Base-by-base conservation (phyloP, 768 basidiomycete genomes). In the Astraeus odoratus region DNA sequence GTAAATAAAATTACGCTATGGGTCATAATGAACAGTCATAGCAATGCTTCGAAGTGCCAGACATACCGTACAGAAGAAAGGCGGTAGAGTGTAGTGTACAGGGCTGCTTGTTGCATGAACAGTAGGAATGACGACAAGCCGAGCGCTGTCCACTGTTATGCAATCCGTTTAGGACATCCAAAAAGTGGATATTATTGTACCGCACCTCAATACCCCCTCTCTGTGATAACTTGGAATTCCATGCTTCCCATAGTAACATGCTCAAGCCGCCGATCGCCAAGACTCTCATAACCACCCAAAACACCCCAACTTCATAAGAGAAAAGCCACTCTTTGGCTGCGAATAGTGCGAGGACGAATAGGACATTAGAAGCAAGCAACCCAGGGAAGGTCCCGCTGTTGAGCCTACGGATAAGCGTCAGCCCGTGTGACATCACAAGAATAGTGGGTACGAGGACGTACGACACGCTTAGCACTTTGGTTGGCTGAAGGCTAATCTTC, bases 221-320 rank as follows among this genome's bases (percentile, higher is more conserved):
- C 54, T 73, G 79, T 39, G 68, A 66, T 49, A 78, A 57, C 55
- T 80, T 72, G 4, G 76, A 76, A 0, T 76, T 78, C 39, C 68
- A 48, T 1, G 65, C 71, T 49, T 80, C 79, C 81, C 83, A 81
- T 16, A 77, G 62, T 36, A 85, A 52, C 34, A 78, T 73, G 16
- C 77, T 80, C 43, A 86, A 54, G n/a, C 77, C 82, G n/a, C 78
- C 83, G 52, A 80, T 78, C 3, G 81, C 83, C 42, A 89, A 67
- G 39, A 86, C 73, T 50, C 84, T 69, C 67, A 88, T 80, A 26
- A 83, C 69, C 12, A 86, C 70, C 87, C 86, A 89, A 56, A 87
- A 81, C 8, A 83, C 75, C 6, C 81, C 81, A 18, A 81, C 75
- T 59, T 86, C 81, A 30, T 74, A 73, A 15, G 77, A 69, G 38